Evolutionary conservation across 305 asterid genomes (phyloP), one percentile per base, ranked within the genome.

Genomic region (Ajuga reptans): DNA sequence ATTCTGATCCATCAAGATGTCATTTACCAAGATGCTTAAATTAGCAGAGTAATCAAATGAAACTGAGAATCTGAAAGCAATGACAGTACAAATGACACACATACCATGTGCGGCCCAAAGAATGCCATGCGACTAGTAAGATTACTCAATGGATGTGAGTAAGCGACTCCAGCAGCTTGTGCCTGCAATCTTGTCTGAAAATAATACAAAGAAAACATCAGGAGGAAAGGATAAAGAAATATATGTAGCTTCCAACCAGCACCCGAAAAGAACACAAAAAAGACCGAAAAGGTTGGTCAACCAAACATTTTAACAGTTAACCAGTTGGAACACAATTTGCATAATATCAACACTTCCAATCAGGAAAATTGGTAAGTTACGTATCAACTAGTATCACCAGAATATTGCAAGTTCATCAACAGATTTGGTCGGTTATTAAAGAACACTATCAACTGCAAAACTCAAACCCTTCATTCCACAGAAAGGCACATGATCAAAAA

Each of bases 41-140:
- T 49, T 62, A 63, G 67, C 39, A 49, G 6, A 49, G 49, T 11
- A 18, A 57, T 14, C 14, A 16, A 42, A 33, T 61, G 68, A 80
- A 63, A 49, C 42, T 66, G 61, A 62, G 63, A 39, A 1, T 4
- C 9, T 14, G 21, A 69, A 68, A 49, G 14, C 27, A 54, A 15
- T 1, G 36, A 31, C 9, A 64, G 4, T 49, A 45, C 17, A 41
- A 69, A 43, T 6, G 15, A 34, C 39, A 65, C 21, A 12, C 53
- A 55, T 81, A 92, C 98, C 99, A 90, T 90, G 73, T 85, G 81
- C 1, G 99, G 99, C 37, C 99, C 99, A 74, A 93, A 93, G 59
- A 84, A 76, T 42, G 92, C 85, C 99, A 93, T 93, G 53, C 99
- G 97, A 69, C 85, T 85, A 18, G 84, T 89, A 73, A 85, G 71